These are phyloP conservation scores for Aspergillus sp. DNA, from an alignment of 2,329 filamentous ascomycete species.

Conservation along the genomic window DNA sequence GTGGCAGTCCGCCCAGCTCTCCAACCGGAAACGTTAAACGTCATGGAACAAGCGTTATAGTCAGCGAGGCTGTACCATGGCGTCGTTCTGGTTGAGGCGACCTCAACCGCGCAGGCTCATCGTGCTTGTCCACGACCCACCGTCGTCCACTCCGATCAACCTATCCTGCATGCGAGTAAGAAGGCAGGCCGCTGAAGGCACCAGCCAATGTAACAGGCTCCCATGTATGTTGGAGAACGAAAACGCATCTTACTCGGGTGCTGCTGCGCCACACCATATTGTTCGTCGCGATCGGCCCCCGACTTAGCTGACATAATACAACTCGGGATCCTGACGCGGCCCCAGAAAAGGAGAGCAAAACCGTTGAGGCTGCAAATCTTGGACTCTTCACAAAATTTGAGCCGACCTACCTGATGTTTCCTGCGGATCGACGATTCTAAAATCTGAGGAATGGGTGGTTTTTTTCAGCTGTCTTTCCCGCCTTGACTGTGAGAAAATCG, in stretches of 20 bases:
- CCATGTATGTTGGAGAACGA: too few relatives aligned
- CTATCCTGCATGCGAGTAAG: not conserved
- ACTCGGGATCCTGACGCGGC: not conserved
- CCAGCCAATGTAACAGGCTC: not conserved
- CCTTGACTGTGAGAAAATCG: constrained; percentile 14
- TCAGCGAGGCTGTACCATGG: not conserved
- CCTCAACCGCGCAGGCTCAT: not conserved
- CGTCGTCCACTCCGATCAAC: not conserved
- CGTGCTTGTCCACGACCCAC: not conserved
- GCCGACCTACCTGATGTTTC: not conserved
- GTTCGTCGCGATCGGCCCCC: too few relatives aligned
- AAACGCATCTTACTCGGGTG: not conserved
- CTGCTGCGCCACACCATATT: not conserved
- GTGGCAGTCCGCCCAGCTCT: too few relatives aligned
- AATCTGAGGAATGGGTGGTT: constrained; percentile 17
- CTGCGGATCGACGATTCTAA: not conserved
- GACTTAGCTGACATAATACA: not conserved
- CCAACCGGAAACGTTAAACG: not conserved
- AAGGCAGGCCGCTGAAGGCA: not conserved
- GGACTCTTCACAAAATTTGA: not conserved
- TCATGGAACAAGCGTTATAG: not conserved
- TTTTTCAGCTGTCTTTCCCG: constrained; percentile 4
- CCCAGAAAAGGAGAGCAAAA: not conserved
- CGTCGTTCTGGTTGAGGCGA: not conserved
- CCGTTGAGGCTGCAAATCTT: not conserved